Conservation (phyloP, 805 yeast species). For the Grigorovia transvaalensis region DNA sequence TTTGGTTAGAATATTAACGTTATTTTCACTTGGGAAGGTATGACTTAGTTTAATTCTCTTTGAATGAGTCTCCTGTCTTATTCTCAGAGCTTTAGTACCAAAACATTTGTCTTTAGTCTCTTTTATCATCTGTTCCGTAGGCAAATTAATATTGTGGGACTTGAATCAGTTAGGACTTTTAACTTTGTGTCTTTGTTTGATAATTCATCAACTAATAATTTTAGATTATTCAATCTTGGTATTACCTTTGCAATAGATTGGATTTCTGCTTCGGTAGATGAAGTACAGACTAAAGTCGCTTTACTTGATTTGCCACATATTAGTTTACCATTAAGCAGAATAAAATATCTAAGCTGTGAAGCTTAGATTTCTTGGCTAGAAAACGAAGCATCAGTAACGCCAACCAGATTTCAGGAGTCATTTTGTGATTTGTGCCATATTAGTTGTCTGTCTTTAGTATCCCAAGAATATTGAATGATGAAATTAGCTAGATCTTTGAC, state of each 20-base stretch:
- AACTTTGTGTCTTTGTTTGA: not conserved
- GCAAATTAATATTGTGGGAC: not conserved
- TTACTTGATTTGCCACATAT: constrained; percentile 2
- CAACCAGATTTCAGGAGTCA: not conserved
- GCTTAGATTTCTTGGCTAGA: constrained; percentile 1
- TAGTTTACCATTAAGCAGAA: not conserved
- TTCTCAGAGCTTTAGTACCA: not conserved
- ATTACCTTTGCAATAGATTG: not conserved
- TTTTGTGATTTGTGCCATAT: constrained; percentile 1
- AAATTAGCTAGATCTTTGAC: constrained; percentile 1
- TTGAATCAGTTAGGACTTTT: not conserved
- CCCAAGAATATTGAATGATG: constrained; percentile 4
- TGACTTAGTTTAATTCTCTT: not conserved
- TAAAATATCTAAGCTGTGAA: constrained; percentile 3
- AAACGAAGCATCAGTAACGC: constrained; percentile 3
- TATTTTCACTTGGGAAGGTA: constrained; percentile 2
- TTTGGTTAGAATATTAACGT: constrained; percentile 3
- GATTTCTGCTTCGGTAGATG: constrained; percentile 3
- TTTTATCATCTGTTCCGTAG: not conserved
- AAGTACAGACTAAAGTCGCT: not conserved
- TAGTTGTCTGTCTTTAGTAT: constrained; percentile 3
- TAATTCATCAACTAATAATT: not conserved
- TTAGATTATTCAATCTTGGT: not conserved
- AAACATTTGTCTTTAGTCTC: not conserved
- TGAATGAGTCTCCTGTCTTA: not conserved